Base-by-base conservation (phyloP, 805 yeast genomes). In the Candida railenensis region DNA sequence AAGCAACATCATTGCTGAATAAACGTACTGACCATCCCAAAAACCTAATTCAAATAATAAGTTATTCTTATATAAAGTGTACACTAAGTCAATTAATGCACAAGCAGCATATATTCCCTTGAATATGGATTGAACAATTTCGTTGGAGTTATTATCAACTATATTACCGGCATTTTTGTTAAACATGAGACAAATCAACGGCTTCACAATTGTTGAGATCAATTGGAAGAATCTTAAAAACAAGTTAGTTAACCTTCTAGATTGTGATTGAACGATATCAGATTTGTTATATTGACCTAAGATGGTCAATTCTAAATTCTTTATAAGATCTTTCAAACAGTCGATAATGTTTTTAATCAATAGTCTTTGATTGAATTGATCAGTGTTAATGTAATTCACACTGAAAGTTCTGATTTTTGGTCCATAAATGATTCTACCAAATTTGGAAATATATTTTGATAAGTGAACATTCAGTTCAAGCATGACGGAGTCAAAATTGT, bases 11-110 rank as follows among this genome's bases (percentile, higher is more conserved):
- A 68, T 47, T 1, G 75, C 67, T 3, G 64, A 55, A 46, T 60
- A 71, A 34, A 70, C 51, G 53, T 71, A 70, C 48, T 67, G 72
- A 40, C 67, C 54, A 47, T 71, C 76, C 71, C 73, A 70, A 46
- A 62, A 69, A 2, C 75, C 76, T 15, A 65, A 51, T 18, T 57
- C 51, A 45, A 69, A 69, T 12, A 69, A 48, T 38, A 63, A 54
- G n/a, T 60, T 49, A 43, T 56, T 49, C 30, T 58, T 58, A 37
- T 59, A 64, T 37, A 71, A 53, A 43, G 65, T 58, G 28, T 58
- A 37, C 3, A 66, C 40, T 3, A 69, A 56, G 43, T 66, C 64
- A 18, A 71, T 58, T 2, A 66, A 61, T 16, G 65, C 44, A 44
- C 62, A 53, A 2, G 74, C 62, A 0, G 67, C 61, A 18, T 54